A percentile compares a stretch with the other conserved stretches of the same genome.
Conservation (phyloP, 352 stramenopile species). For the Globisporangium cylindrosporum region DNA sequence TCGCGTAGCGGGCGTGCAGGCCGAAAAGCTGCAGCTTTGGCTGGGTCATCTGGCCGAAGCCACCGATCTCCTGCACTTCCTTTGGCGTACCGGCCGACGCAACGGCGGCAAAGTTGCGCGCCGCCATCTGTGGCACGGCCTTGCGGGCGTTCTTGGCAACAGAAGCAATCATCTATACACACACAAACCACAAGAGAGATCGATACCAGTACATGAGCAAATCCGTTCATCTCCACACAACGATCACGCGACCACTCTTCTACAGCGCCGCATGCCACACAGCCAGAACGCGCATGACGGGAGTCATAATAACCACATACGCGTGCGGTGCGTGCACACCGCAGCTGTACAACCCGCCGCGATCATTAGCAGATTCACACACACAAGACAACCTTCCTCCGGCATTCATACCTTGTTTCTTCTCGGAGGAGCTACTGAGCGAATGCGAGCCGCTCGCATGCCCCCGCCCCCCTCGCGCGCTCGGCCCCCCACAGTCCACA, state of each 20-base stretch:
- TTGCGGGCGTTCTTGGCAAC: constrained; percentile 70
- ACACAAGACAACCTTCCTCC: not conserved
- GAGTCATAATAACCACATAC: not conserved
- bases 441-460: constrained; percentile 13
- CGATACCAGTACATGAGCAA: not conserved
- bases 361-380: not conserved
- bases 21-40: constrained; percentile 95
- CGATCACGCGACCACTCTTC: not conserved
- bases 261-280: not conserved
- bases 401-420: constrained; percentile 20
- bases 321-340: not conserved
- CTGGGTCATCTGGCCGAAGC: constrained; percentile 81
- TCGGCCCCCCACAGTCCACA: constrained; percentile 11
- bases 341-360: not conserved
- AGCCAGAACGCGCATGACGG: not conserved
- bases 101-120: constrained; percentile 37
- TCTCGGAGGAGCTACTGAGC: constrained; percentile 20
- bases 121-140: constrained; percentile 29
- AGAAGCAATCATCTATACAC: constrained; percentile 58
- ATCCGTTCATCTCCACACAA: not conserved
- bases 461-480: not conserved
- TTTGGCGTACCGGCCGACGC: constrained; percentile 28
- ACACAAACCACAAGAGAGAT: not conserved
- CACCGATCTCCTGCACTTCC: constrained; percentile 63
- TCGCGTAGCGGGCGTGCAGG: constrained; percentile 95